Base-by-base conservation (phyloP, 78 protist genomes). In the Capsaspora owczarzaki region DNA sequence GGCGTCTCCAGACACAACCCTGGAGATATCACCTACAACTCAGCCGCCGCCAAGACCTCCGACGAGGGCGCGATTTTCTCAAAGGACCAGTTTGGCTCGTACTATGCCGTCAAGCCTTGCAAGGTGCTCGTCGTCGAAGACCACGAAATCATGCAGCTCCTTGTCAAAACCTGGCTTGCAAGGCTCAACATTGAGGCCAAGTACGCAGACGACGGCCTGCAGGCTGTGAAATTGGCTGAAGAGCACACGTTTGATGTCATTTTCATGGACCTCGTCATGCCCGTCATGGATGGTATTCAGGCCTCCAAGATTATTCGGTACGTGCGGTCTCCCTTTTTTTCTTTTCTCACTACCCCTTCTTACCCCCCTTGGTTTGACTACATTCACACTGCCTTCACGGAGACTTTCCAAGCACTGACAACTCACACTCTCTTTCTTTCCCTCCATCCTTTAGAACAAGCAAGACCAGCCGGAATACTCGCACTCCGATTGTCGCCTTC, bases 221-320 rank as follows among this genome's bases (percentile, higher is more conserved):
- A 61, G 53, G 84, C 78, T 19, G 56, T 80, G 56, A 51, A 61
- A 0, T 40, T 43, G 5, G 27, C 25, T 63, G 22, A 23, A 4
- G 33, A 63, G 72, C 25, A 1, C 43, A 1, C 14, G 8, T 80
- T 66, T 41, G 84, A 80, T 23, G 76, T 68, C 16, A 68, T 68
- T n/a, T 80, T 63, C n/a, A 80, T 80, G 72, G 84, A 80, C 84
- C 41, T 80, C 4, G 0, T 5, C 41, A 61, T 80, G 84, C 84
- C 84, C 33, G 41, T 6, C 47, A 69, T 80, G 78, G 38, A 53
- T 23, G 84, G 84, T 2, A 16, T 80, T 1, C 66, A 40, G 49
- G 76, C 76, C 4, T 43, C 84, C 20, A 53, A 40, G 10, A 0
- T 43, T 40, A 74, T 74, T 23, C 51, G 78, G 61, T 44, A 41